Evolutionary conservation across 2,329 filamentous ascomycete species (phyloP).

Genomic region (Exophiala dermatitidis): DNA sequence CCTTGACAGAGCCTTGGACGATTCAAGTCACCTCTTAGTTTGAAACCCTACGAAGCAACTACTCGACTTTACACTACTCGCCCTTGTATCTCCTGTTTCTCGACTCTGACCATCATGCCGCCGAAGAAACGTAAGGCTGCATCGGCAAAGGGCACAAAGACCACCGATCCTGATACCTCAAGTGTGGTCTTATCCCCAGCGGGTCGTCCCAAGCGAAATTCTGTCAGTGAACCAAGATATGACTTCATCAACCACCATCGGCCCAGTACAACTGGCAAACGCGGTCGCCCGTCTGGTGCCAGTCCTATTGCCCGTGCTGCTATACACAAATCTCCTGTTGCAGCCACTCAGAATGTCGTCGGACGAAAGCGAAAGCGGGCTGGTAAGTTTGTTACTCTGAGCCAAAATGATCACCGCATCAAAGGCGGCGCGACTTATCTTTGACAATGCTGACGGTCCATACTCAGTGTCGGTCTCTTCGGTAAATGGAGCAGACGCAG

Average conservation of each 20-base stretch:
- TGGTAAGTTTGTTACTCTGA: no score
- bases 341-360: not conserved
- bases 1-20: no score
- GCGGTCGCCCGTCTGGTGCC: conserved; percentile 6
- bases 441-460: no score
- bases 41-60: no score
- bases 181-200: conserved; percentile 1
- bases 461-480: no score
- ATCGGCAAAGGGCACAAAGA: conserved; percentile 1
- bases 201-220: conserved; percentile 20
- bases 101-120: conserved; percentile 8
- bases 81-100: not conserved
- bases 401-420: no score
- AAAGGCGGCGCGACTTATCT: no score
- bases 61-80: not conserved
- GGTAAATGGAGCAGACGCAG: no score
- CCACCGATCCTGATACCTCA: conserved; percentile 1
- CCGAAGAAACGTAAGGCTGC: conserved; percentile 19
- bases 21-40: no score
- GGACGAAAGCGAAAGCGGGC: not conserved
- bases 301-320: not conserved
- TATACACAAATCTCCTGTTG: conserved; percentile 2
- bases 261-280: not conserved
- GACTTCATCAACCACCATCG: conserved; percentile 1
- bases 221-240: conserved; percentile 21